phyloP scores from a whole-genome alignment of 2,329 filamentous ascomycete species.

The Paramyrothecium roridum region DNA sequence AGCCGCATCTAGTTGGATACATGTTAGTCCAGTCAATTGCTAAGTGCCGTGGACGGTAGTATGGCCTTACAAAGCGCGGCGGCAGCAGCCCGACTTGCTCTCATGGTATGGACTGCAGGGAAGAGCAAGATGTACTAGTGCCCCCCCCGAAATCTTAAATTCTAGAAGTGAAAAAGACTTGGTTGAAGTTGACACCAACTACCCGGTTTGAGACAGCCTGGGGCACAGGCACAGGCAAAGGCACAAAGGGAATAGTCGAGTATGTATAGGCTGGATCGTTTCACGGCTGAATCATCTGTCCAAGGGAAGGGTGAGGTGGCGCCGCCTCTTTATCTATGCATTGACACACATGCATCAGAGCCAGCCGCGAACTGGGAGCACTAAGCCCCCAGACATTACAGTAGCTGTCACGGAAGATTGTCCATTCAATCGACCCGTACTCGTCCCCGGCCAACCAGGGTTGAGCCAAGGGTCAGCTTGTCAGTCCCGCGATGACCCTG shows the following conservation, averaged over 20 bases:
- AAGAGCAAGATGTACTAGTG: background rate
- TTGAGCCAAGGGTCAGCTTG: background rate
- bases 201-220: background rate
- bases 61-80: conserved; percentile 12
- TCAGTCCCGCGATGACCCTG: background rate
- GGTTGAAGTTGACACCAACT: background rate
- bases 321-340: background rate
- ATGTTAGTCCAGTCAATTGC: background rate
- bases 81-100: background rate
- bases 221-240: too few relatives aligned
- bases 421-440: background rate
- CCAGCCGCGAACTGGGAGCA: background rate
- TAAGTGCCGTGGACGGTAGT: background rate
- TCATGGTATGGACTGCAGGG: background rate
- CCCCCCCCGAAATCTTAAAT: too few relatives aligned
- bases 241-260: background rate
- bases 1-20: conserved; percentile 12
- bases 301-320: background rate
- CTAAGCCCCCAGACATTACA: background rate
- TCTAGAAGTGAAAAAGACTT: too few relatives aligned
- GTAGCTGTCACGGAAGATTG: background rate
- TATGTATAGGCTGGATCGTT: too few relatives aligned
- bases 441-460: background rate
- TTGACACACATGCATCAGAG: background rate
- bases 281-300: background rate